A percentile compares a stretch with the other conserved stretches of the same genome.
These are phyloP conservation scores for Ephemerocybe angulata DNA, from an alignment of 768 basidiomycete genomes.

Conservation along the genomic window DNA sequence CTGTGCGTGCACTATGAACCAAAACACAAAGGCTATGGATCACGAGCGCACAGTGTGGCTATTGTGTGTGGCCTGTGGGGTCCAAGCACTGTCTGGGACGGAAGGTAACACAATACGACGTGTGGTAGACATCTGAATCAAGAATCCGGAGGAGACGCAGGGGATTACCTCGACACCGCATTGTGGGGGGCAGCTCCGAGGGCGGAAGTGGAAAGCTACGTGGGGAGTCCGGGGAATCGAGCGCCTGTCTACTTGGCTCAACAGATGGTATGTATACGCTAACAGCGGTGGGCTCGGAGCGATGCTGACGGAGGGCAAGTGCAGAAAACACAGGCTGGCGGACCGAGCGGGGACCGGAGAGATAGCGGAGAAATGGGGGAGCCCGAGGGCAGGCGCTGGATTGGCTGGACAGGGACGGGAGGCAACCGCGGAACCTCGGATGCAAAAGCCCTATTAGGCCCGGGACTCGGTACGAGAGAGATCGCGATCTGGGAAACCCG, in stretches of 20 bases:
- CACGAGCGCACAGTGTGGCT: too few relatives aligned
- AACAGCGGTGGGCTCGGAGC: not conserved
- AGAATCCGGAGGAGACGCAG: too few relatives aligned
- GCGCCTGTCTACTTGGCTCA: not conserved
- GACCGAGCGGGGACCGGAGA: conserved; percentile 13
- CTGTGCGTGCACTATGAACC: too few relatives aligned
- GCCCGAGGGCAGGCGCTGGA: conserved; percentile 2
- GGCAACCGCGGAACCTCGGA: conserved; percentile 27
- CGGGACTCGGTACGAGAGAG: conserved; percentile 6
- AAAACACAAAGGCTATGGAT: too few relatives aligned
- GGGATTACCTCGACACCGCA: too few relatives aligned
- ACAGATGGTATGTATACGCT: not conserved
- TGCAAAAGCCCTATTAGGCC: conserved; percentile 1
- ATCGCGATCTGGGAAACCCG: conserved; percentile 7
- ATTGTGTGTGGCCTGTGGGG: too few relatives aligned
- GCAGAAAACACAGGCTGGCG: conserved; percentile 2
- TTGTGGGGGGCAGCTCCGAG: not conserved
- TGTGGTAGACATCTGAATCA: too few relatives aligned
- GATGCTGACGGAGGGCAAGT: too few relatives aligned
- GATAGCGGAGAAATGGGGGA: conserved; percentile 17
- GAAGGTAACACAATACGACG: too few relatives aligned
- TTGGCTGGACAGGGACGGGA: conserved; percentile 7
- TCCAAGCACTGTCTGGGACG: too few relatives aligned
- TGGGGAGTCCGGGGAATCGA: not conserved
- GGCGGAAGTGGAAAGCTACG: not conserved